Percentiles rank a stretch among this genome's conserved stretches.
Evolutionary conservation across 345 rosid species (phyloP).

Genomic region (rapeseed (Brassica napus)): DNA sequence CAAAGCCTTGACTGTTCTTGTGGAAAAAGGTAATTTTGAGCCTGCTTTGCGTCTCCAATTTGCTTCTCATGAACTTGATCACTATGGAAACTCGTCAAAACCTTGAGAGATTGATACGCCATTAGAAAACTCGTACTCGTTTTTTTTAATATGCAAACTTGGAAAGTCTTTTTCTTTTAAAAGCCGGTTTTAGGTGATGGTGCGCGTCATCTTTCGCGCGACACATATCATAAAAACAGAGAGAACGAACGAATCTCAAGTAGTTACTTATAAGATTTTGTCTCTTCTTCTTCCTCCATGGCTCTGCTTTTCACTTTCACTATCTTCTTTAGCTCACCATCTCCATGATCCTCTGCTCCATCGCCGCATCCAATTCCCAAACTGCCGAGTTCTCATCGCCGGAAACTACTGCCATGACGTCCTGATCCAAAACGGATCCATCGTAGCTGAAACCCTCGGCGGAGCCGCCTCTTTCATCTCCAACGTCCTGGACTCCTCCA

Average conservation of each 20-base stretch:
- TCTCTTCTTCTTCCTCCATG: neutral
- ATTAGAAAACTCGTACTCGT: too few species aligned
- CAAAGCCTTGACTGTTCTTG: conserved; percentile 72
- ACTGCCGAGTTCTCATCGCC: conserved; percentile 60
- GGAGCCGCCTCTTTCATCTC: conserved; percentile 33
- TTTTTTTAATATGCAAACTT: too few species aligned
- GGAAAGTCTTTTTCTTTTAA: too few species aligned
- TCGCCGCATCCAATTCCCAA: conserved; percentile 24
- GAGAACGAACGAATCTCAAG: conserved; percentile 36
- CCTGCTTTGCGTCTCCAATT: conserved; percentile 46
- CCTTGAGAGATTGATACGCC: too few species aligned
- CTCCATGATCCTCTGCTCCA: conserved; percentile 38
- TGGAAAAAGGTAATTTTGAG: conserved; percentile 71
- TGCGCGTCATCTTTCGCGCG: neutral
- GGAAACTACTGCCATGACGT: conserved; percentile 96
- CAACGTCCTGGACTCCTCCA: conserved; percentile 44
- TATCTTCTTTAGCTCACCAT: conserved; percentile 1
- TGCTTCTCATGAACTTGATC: too few species aligned
- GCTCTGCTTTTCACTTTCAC: neutral
- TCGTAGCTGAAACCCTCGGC: conserved; percentile 81
- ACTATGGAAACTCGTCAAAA: too few species aligned
- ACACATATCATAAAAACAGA: conserved; percentile 31
- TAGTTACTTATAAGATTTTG: conserved; percentile 10
- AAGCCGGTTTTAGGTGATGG: too few species aligned
- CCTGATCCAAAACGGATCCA: conserved; percentile 54